These are phyloP conservation scores for Cryptosporidium ryanae DNA, from an alignment of 169 alveolate species.

Conservation along the genomic window DNA sequence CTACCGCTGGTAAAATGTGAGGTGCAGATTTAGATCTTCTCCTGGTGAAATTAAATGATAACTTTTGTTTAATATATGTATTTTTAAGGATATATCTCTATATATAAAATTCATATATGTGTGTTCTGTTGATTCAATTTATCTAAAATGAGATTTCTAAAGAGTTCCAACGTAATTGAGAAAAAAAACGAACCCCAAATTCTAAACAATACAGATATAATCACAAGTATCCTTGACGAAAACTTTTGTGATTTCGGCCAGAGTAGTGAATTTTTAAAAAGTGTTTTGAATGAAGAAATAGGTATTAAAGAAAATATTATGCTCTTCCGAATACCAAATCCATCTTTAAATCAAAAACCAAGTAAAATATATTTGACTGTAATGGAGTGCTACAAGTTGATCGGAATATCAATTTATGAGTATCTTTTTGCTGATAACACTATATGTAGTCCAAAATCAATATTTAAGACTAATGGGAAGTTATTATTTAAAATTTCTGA, in stretches of 20 bases:
- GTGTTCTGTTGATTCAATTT: too few species aligned
- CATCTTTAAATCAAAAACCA: slow-evolving; percentile 42
- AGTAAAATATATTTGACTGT: slow-evolving; percentile 27
- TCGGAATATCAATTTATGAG: slow-evolving; percentile 54
- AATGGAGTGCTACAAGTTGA: slow-evolving; percentile 38
- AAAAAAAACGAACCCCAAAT: too few species aligned
- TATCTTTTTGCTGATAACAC: slow-evolving; percentile 31
- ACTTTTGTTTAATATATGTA: too few species aligned
- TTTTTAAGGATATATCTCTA: too few species aligned
- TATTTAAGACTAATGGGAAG: slow-evolving; percentile 38
- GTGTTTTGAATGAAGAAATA: background rate
- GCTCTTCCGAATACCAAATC: slow-evolving; percentile 47
- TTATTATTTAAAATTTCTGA: slow-evolving; percentile 17
- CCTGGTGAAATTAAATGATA: background rate
- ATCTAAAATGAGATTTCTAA: too few species aligned
- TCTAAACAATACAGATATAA: too few species aligned
- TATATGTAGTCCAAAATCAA: slow-evolving; percentile 40
- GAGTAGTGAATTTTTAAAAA: background rate
- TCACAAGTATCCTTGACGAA: background rate
- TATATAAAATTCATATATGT: too few species aligned
- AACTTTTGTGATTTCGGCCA: background rate
- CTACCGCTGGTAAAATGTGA: slow-evolving; percentile 65
- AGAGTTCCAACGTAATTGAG: too few species aligned
- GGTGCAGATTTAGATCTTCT: slow-evolving; percentile 47
- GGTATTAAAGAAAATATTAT: slow-evolving; percentile 27